Base-by-base conservation (phyloP, 495 filamentous ascomycete genomes). In the Xylaria bambusicola region DNA sequence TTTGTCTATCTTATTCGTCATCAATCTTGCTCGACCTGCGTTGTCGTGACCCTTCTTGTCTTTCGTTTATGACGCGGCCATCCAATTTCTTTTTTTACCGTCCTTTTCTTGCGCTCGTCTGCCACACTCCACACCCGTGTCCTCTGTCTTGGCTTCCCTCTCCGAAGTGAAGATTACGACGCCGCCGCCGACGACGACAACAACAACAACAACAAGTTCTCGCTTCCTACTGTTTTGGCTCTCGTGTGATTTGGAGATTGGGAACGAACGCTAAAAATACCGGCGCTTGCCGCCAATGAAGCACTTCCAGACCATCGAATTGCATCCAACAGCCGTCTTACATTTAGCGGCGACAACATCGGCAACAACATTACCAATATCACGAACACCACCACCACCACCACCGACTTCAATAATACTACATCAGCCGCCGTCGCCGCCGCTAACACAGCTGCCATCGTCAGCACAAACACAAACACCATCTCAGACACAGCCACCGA, bases 261-360 rank as follows among this genome's bases (percentile, higher is more conserved):
- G 46, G 31, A 50, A 52, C 31, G 31, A 50, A 52, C 31, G 56
- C 47, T 58, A 41, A 58, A 49, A 58, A 33, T 33, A 20, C 24
- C 31, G 55, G 55, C 55, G 55, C 44, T 57, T 49, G 55, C 49
- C 55, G 46, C 35, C 35, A 46, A 38, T 35, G 45, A 33, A 50
- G 35, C 33, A 18, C 15, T 21, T 40, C 55, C 35, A 55, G 45
- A 45, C 42, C 33, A 27, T 36, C 52, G n/a, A 45, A 27, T 51
- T 24, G 54, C 23, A 52, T 52, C 33, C 20, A 29, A 40, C 13
- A 15, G 23, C 23, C 21, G n/a, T 47, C 41, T 36, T 36, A 3
- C 31, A 13, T 38, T n/a, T n/a, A n/a, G n/a, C n/a, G n/a, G n/a
- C n/a, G n/a, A n/a, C n/a, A n/a, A n/a, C n/a, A n/a, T n/a, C n/a